Evolutionary conservation across 192 early-diverging fungal genomes (phyloP).

Genomic region (Podila minutissima): DNA sequence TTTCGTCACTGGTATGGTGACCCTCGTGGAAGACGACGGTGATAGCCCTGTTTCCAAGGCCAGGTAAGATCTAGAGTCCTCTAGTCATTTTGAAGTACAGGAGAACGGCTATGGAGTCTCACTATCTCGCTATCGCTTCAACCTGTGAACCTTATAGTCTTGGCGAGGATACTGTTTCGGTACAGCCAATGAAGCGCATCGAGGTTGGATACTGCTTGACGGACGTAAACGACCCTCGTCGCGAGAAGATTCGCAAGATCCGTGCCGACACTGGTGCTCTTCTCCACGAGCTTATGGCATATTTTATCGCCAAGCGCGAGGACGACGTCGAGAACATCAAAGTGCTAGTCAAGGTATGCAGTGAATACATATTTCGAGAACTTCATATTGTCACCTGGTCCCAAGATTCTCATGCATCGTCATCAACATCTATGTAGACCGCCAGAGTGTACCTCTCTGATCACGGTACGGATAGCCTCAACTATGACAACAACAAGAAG

Average conservation of each 20-base stretch:
- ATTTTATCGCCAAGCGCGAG: slow-evolving; percentile 63
- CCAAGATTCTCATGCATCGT: background rate
- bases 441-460: slow-evolving; percentile 59
- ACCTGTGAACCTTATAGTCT: slow-evolving; percentile 6
- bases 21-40: slow-evolving; percentile 65
- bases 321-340: slow-evolving; percentile 86
- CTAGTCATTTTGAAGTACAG: background rate
- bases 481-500: slow-evolving; percentile 58
- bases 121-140: background rate
- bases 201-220: slow-evolving; percentile 76
- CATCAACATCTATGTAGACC: slow-evolving; percentile 27
- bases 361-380: background rate
- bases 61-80: slow-evolving; percentile 29
- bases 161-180: slow-evolving; percentile 50
- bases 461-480: slow-evolving; percentile 61
- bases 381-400: background rate
- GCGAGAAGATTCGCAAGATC: slow-evolving; percentile 56
- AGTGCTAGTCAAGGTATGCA: slow-evolving; percentile 65
- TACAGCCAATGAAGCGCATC: slow-evolving; percentile 54
- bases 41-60: slow-evolving; percentile 43
- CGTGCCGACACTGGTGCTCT: slow-evolving; percentile 64
- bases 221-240: slow-evolving; percentile 59
- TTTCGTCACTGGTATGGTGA: slow-evolving; percentile 62
- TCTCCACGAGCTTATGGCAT: slow-evolving; percentile 60
- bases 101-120: too few relatives aligned